Percentiles rank a stretch among this genome's conserved stretches.
Evolutionary conservation across 805 yeast genomes (phyloP).

Genomic region (Jamesozyma lodderae): DNA sequence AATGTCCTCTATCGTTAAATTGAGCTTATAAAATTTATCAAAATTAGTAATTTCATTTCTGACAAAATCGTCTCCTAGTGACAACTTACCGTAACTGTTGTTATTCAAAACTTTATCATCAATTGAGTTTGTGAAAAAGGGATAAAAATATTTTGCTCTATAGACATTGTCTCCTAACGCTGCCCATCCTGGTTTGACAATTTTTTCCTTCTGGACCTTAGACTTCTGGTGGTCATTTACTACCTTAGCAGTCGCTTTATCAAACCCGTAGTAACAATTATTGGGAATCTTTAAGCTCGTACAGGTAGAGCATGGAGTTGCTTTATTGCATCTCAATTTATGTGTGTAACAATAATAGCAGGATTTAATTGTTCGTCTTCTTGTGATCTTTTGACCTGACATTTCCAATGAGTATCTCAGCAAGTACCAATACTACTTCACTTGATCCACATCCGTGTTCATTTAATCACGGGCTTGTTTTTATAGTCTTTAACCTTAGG

Average conservation of each 20-base stretch:
- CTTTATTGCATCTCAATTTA: conserved; percentile 22
- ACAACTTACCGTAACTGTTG: conserved; percentile 6
- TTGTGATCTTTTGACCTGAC: conserved; percentile 11
- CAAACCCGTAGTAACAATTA: conserved; percentile 20
- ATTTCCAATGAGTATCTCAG: too few relatives aligned
- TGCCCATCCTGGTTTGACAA: conserved; percentile 3
- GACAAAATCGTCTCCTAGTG: conserved; percentile 5
- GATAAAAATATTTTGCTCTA: conserved; percentile 19
- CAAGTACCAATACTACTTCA: too few relatives aligned
- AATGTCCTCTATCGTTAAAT: conserved; percentile 11
- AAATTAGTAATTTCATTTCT: conserved; percentile 20
- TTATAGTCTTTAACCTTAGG: too few relatives aligned
- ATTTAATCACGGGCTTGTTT: too few relatives aligned
- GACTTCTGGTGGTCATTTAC: not conserved
- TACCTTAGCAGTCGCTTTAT: conserved; percentile 2
- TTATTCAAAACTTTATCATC: conserved; percentile 15
- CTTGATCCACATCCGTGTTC: too few relatives aligned
- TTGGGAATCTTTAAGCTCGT: conserved; percentile 2
- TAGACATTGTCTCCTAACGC: conserved; percentile 8
- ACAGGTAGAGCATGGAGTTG: conserved; percentile 21
- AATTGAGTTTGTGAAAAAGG: conserved; percentile 19
- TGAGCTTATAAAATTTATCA: conserved; percentile 6
- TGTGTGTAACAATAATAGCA: conserved; percentile 23
- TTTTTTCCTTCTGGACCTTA: not conserved
- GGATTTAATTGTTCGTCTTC: conserved; percentile 21